Percentiles rank a stretch among this genome's conserved stretches.
Evolutionary conservation across 441 rosid genomes (phyloP).

Genomic region (Sinapis alba): DNA sequence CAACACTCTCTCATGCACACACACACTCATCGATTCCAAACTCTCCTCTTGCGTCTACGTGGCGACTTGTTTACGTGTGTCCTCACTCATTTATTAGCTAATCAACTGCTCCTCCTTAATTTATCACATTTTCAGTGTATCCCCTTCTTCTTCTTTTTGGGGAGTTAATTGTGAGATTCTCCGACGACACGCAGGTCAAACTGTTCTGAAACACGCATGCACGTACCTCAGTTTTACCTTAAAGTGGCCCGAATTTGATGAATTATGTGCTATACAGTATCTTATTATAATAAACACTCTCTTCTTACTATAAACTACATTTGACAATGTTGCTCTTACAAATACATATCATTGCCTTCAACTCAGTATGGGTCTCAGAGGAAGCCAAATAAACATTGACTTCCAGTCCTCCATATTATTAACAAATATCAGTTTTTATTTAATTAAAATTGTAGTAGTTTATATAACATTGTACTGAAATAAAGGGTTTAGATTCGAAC

Average conservation of each 20-base stretch:
- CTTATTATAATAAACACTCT: not conserved
- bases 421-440: no score
- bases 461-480: no score
- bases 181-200: not conserved
- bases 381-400: no score
- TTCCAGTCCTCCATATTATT: no score
- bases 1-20: conserved; percentile 15
- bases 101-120: conserved; percentile 4
- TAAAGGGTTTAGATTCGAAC: no score
- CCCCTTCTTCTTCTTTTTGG: not conserved
- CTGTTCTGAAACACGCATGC: not conserved
- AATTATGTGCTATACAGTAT: not conserved
- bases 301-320: not conserved
- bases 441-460: no score
- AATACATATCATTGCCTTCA: not conserved
- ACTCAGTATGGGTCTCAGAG: no score
- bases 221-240: not conserved
- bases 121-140: not conserved
- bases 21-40: conserved; percentile 11
- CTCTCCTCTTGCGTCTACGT: conserved; percentile 33
- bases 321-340: not conserved
- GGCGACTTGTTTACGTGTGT: conserved; percentile 42
- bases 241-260: not conserved
- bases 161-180: not conserved
- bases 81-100: conserved; percentile 17